These are phyloP conservation scores for Sugiyamaella smithiae DNA, from an alignment of 805 yeast genomes.

Conservation along the genomic window DNA sequence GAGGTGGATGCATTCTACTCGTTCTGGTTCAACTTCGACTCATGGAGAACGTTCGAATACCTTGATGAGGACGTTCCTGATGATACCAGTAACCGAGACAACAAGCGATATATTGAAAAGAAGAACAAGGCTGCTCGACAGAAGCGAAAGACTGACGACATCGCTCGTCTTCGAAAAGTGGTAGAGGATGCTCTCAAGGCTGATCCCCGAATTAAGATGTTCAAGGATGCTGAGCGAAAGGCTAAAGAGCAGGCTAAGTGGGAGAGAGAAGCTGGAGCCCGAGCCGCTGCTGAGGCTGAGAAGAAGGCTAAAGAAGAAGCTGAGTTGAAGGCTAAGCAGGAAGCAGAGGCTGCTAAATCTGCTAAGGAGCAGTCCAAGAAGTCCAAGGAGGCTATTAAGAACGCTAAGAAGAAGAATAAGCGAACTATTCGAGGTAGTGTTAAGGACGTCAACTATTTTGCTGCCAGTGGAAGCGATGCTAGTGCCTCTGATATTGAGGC, in stretches of 20 bases:
- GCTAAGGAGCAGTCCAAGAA: slow-evolving; percentile 81
- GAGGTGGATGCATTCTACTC: slow-evolving; percentile 86
- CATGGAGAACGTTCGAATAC: slow-evolving; percentile 98
- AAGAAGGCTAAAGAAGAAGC: slow-evolving; percentile 84
- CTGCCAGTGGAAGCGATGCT: slow-evolving; percentile 67
- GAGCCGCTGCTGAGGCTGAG: slow-evolving; percentile 93
- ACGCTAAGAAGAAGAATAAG: slow-evolving; percentile 93
- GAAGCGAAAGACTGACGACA: slow-evolving; percentile 97
- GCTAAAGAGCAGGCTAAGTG: slow-evolving; percentile 94
- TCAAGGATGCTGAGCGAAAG: slow-evolving; percentile 91
- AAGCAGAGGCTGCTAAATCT: slow-evolving; percentile 62
- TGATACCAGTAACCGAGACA: slow-evolving; percentile 98
- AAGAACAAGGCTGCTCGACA: slow-evolving; percentile 95
- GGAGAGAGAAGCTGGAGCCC: slow-evolving; percentile 97
- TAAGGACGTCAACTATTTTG: slow-evolving; percentile 78
- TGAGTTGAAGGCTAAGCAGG: slow-evolving; percentile 73
- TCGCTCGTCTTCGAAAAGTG: slow-evolving; percentile 77
- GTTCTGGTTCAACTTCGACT: slow-evolving; percentile 91
- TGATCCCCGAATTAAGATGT: slow-evolving; percentile 92
- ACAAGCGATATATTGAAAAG: slow-evolving; percentile 97
- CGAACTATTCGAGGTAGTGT: slow-evolving; percentile 77
- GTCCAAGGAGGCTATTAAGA: slow-evolving; percentile 90
- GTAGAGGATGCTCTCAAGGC: slow-evolving; percentile 84
- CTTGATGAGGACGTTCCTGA: slow-evolving; percentile 99
- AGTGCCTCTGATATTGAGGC: slow-evolving; percentile 53